Evolutionary conservation across 495 filamentous ascomycete genomes (phyloP), one percentile per base, ranked within the genome.

Genomic region (Hyaloscypha bicolor): DNA sequence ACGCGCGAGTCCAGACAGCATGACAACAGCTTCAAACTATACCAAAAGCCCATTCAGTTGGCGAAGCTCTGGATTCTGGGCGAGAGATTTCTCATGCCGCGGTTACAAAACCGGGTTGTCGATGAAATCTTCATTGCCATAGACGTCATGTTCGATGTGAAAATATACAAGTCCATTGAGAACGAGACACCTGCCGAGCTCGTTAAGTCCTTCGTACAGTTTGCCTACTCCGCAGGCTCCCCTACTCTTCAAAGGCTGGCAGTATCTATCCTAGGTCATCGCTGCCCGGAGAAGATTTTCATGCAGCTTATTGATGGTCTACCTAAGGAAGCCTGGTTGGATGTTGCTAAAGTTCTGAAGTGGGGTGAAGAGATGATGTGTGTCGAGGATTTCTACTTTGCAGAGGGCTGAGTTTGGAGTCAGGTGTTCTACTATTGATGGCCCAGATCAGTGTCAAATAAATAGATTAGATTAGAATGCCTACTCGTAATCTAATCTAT

Each of bases 11-110:
- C 25, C 25, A 25, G 25, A 25, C 25, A 25, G 2, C 25, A 25
- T 25, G 25, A 25, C 25, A 25, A 25, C n/a, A 31, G 22, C 22
- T 33, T 6, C 19, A 30, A 25, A 2, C 25, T 25, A 25, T 25
- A 25, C 59, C 53, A 48, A 19, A 48, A 6, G 4, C 42, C 42
- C 9, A 65, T 42, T 6, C 53, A 65, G 31, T 32, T 59, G 4
- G 53, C 63, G 0, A 30, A 22, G 9, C 30, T 65, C 2, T 65
- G 63, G 63, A 51, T 33, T 6, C 42, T 42, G n/a, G 63, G 55
- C 11, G 33, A n/a, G 3, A 51, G 39, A 22, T 51, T 53, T 31
- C 57, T 31, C 3, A 42, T 65, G 8, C 63, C 55, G 6, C 4
- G 3, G 12, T 25, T 65, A 8, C 63, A 65, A 30, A 59, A 65